A percentile compares a stretch with the other conserved stretches of the same genome.
Evolutionary conservation across 1,284 basidiomycete species (phyloP).

Genomic region (Crepidotus sp.): DNA sequence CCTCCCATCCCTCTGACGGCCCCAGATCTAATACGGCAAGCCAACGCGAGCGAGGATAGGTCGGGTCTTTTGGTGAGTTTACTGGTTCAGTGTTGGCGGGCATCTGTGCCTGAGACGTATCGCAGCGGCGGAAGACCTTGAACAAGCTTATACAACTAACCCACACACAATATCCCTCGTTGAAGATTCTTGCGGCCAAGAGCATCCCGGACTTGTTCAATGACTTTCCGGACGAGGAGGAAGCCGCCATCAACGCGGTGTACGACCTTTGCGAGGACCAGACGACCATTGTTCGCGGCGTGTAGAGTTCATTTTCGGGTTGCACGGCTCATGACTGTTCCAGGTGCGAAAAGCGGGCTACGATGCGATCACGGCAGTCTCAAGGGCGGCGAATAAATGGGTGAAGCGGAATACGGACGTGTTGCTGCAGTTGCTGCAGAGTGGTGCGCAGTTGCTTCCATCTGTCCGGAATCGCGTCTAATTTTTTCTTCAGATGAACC

Average conservation of each 20-base stretch:
- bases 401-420: constrained; percentile 66
- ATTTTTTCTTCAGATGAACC: constrained; percentile 45
- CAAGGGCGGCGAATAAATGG: constrained; percentile 48
- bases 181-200: constrained; percentile 50
- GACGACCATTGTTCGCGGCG: constrained; percentile 36
- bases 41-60: constrained; percentile 24
- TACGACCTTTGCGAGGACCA: constrained; percentile 71
- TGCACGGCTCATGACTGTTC: constrained; percentile 14
- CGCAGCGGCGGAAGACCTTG: constrained; percentile 29
- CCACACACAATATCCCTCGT: constrained; percentile 25
- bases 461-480: background rate
- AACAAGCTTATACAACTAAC: constrained; percentile 29
- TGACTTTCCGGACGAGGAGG: constrained; percentile 61
- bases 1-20: background rate
- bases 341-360: constrained; percentile 65
- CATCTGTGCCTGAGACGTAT: background rate
- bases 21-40: constrained; percentile 25
- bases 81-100: background rate
- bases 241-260: constrained; percentile 62
- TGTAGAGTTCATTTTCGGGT: background rate
- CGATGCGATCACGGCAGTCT: constrained; percentile 52
- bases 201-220: constrained; percentile 51
- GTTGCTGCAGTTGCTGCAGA: constrained; percentile 63
- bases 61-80: constrained; percentile 25
- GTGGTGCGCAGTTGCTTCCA: constrained; percentile 39